These are phyloP conservation scores for Caloboletus inedulis DNA, from an alignment of 1,284 basidiomycete genomes.

Conservation along the genomic window DNA sequence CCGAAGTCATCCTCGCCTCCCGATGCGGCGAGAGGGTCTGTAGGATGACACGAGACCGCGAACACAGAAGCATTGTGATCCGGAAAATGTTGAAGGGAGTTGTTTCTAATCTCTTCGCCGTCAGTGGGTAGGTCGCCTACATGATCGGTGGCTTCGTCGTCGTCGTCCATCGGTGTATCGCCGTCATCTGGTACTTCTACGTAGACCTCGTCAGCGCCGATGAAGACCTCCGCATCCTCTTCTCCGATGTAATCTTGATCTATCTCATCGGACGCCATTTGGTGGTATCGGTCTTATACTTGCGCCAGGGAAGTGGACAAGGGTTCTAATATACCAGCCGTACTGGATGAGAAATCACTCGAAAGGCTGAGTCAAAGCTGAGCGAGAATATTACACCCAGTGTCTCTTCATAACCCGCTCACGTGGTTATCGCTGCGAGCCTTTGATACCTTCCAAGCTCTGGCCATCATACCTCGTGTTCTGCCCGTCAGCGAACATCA, in stretches of 20 bases:
- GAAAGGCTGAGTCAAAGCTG: constrained; percentile 17
- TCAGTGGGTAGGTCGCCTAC: constrained; percentile 40
- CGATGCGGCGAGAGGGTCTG: constrained; percentile 80
- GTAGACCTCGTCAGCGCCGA: constrained; percentile 59
- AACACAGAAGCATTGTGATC: constrained; percentile 80
- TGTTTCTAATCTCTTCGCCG: constrained; percentile 44
- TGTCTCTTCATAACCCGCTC: neutral
- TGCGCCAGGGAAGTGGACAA: neutral
- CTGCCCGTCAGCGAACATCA: neutral
- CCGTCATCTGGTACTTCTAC: constrained; percentile 66
- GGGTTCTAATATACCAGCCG: constrained; percentile 11
- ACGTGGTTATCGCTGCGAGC: neutral
- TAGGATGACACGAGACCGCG: constrained; percentile 81
- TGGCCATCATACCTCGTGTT: neutral
- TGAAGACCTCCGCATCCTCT: constrained; percentile 50
- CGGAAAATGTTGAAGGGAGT: constrained; percentile 65
- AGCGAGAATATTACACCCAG: neutral
- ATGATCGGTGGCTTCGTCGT: constrained; percentile 45
- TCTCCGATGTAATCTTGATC: constrained; percentile 36
- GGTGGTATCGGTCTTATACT: neutral
- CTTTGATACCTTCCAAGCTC: neutral
- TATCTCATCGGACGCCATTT: constrained; percentile 20
- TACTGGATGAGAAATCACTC: constrained; percentile 28
- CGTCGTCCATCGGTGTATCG: constrained; percentile 74
- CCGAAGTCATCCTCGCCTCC: constrained; percentile 96